Base-by-base conservation (phyloP, 1,139 yeast genomes). In the Scheffersomyces insectosa region DNA sequence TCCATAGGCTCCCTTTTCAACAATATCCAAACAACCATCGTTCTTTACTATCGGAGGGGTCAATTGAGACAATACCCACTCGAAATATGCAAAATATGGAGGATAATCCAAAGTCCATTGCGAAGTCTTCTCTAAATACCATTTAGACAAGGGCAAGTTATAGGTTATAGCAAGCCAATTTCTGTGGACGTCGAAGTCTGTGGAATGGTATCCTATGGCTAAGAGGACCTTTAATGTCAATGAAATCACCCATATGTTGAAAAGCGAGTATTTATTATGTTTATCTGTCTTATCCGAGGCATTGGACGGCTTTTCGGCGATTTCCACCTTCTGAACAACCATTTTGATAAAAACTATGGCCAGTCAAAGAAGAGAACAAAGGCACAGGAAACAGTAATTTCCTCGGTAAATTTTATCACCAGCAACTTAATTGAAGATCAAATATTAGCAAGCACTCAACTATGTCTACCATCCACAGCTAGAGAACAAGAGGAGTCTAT, bases 61-160 rank as follows among this genome's bases (percentile, higher is more conserved):
- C 44, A 87, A 75, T 41, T 75, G 83, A 0, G 96, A 77, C 43
- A 93, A 62, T 1, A 75, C 34, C 86, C 91, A 89, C 62, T 93
- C 99, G 56, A 93, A 91, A 62, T 89, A 90, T 0, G 99, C 99
- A 63, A 93, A 93, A 59, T 90, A 88, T 1, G 99, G 99, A 5
- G 99, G 99, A 65, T 93, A 93, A 65, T 93, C 99, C 40, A 95
- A 69, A 0, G 99, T 93, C 98, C 99, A 93, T 60, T 87, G 93
- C 33, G 88, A 85, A 0, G 96, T 90, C 23, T 75, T 67, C 56
- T 93, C 97, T 37, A 74, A 63, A 60, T 93, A 93, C 99, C 99
- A 93, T 44, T 85, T 63, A 10, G 68, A 68, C 12, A 91, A 43
- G 0, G 98, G 98, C 30, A 91, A 65, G n/a, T 76, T 77, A 54